Percentiles rank a stretch among this genome's conserved stretches.
phyloP scores from a whole-genome alignment of 2,329 filamentous ascomycete species.

The Aschersonia sp. region DNA sequence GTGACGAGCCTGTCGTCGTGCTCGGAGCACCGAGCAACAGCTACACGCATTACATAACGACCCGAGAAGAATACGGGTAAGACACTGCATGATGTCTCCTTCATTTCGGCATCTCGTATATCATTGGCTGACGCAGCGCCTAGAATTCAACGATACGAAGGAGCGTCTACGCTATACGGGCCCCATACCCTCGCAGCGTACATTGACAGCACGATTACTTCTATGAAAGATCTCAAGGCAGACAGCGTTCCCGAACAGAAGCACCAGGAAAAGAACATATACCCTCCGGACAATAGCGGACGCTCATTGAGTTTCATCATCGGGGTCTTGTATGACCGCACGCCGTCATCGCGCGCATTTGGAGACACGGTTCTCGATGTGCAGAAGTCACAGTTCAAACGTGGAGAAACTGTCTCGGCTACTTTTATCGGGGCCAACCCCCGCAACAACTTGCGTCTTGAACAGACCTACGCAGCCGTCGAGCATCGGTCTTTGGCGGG shows the following conservation, averaged over 20 bases:
- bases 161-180: constrained; percentile 76
- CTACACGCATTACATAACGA: constrained; percentile 68
- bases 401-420: constrained; percentile 45
- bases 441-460: constrained; percentile 68
- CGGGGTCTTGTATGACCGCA: constrained; percentile 57
- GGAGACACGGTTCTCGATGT: constrained; percentile 49
- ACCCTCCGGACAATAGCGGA: constrained; percentile 66
- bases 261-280: constrained; percentile 29
- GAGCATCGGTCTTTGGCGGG: constrained; percentile 29
- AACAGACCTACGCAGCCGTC: constrained; percentile 62
- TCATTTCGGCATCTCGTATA: not conserved
- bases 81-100: constrained; percentile 2
- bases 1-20: constrained; percentile 51
- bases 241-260: constrained; percentile 18
- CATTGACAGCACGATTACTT: constrained; percentile 61
- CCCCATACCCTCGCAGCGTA: constrained; percentile 75
- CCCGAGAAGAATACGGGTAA: constrained; percentile 45
- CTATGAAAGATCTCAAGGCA: constrained; percentile 50
- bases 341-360: constrained; percentile 50
- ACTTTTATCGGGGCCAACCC: constrained; percentile 79
- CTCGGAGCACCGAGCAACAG: constrained; percentile 79
- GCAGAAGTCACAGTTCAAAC: constrained; percentile 27
- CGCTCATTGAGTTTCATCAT: constrained; percentile 64
- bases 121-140: constrained; percentile 6
- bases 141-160: constrained; percentile 73